Base-by-base conservation (phyloP, 352 stramenopile species). In the Blastocystis sp. region DNA sequence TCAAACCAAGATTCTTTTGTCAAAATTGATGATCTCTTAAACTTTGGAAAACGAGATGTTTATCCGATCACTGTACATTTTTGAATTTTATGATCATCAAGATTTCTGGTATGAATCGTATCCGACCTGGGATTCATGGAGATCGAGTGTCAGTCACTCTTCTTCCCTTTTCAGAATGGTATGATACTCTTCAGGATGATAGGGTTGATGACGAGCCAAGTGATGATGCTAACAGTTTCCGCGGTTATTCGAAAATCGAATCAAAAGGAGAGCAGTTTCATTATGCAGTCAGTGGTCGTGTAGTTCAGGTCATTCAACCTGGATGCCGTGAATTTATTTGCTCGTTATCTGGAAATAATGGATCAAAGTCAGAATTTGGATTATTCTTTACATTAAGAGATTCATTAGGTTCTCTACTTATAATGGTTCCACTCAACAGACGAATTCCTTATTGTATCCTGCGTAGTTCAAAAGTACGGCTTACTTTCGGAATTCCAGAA, bases 111-210 rank as follows among this genome's bases (percentile, higher is more conserved):
- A 80, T 64, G 43, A 4, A 5, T 20, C 23, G 55, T 20, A 80
- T 80, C 26, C 70, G 70, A 41, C 70, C 70, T 8, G 70, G 70
- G 39, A 80, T 80, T 41, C 23, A 63, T 34, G 70, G 70, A 15
- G 70, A 80, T 43, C 53, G 18, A 5, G 70, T 80, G 23, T 9
- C 45, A 26, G 55, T 80, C 9, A 41, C n/a, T 9, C 20, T 80
- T 34, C 20, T 63, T 34, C 70, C 70, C 9, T 50, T 80, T n/a
- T 13, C 20, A n/a, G 70, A 80, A n/a, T 80, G 70, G 70, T 26
- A 50, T 23, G 34, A 56, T 56, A 56, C 39, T 37, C 39, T 45
- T 45, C 53, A 41, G 23, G 70, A 80, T 56, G n/a, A 53, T 23
- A 13, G 34, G 7, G 2, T 37, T 43, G 20, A 18, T 4, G 41